These are phyloP conservation scores for Metschnikowia arizonensis DNA, from an alignment of 805 yeast genomes.

Conservation along the genomic window DNA sequence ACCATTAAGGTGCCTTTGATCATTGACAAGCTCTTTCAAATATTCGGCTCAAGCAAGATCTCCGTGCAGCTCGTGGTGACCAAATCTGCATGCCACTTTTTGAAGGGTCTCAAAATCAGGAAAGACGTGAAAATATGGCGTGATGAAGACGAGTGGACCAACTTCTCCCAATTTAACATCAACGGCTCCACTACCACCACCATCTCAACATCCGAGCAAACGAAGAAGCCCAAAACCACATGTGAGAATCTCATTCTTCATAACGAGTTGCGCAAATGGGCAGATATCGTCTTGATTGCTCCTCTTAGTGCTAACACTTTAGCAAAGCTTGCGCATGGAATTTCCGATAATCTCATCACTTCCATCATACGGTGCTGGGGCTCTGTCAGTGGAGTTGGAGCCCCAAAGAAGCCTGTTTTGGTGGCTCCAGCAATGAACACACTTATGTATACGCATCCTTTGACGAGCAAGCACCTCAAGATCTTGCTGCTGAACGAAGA, in stretches of 20 bases:
- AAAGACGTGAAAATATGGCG: slow-evolving; percentile 83
- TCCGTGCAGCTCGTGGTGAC: slow-evolving; percentile 85
- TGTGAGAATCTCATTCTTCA: slow-evolving; percentile 35
- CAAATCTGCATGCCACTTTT: slow-evolving; percentile 69
- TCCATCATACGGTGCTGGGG: slow-evolving; percentile 43
- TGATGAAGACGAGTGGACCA: slow-evolving; percentile 89
- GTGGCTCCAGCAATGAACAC: slow-evolving; percentile 50
- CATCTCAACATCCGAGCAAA: slow-evolving; percentile 18
- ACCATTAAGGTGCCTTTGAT: slow-evolving; percentile 89
- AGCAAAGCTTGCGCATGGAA: slow-evolving; percentile 42
- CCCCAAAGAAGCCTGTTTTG: slow-evolving; percentile 37
- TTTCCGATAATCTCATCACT: slow-evolving; percentile 42
- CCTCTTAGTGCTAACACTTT: slow-evolving; percentile 45
- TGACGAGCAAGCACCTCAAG: slow-evolving; percentile 38
- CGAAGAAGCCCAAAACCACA: slow-evolving; percentile 15
- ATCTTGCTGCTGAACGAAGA: slow-evolving; percentile 32
- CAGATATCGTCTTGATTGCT: slow-evolving; percentile 44
- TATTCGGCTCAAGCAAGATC: slow-evolving; percentile 64
- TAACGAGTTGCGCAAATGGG: slow-evolving; percentile 45
- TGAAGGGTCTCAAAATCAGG: slow-evolving; percentile 55
- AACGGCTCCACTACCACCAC: slow-evolving; percentile 19
- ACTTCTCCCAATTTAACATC: slow-evolving; percentile 27
- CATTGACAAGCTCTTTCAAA: slow-evolving; percentile 78
- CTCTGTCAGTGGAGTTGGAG: slow-evolving; percentile 19
- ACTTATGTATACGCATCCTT: slow-evolving; percentile 45